phyloP scores from a whole-genome alignment of 805 yeast species.

The Citeromyces matritensis region DNA sequence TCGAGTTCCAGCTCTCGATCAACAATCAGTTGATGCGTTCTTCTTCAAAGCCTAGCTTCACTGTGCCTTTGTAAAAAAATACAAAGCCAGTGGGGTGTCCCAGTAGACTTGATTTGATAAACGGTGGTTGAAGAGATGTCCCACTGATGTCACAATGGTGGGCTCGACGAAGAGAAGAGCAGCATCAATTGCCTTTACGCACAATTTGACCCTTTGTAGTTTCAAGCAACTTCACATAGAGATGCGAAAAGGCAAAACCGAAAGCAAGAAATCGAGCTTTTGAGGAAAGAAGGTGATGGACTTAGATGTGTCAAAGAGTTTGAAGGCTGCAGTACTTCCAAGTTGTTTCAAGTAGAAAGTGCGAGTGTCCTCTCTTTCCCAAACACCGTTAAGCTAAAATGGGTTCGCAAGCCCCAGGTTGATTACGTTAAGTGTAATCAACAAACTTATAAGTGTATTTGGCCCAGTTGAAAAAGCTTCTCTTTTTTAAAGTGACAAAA shows the following conservation, averaged over 20 bases:
- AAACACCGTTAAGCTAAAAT: conserved; percentile 17
- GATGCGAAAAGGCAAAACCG: neutral
- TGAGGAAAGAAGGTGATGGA: conserved; percentile 7
- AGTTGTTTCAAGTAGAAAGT: no score
- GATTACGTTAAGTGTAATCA: conserved; percentile 17
- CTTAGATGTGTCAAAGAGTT: conserved; percentile 5
- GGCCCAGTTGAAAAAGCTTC: conserved; percentile 17
- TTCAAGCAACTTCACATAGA: conserved; percentile 12
- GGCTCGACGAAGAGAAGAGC: no score
- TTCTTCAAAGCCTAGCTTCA: no score
- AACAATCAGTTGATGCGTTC: no score
- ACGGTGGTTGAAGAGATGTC: no score
- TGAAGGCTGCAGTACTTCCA: conserved; percentile 3
- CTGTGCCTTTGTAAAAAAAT: no score
- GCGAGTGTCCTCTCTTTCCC: conserved; percentile 2
- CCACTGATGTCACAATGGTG: no score
- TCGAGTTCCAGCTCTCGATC: no score
- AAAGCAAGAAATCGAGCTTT: conserved; percentile 7
- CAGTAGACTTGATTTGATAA: no score
- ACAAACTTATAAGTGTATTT: conserved; percentile 26
- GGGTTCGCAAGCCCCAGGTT: conserved; percentile 28
- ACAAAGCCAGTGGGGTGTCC: no score
- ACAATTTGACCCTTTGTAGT: conserved; percentile 13
- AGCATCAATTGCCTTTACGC: no score
- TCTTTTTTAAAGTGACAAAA: conserved; percentile 4